phyloP scores from a whole-genome alignment of 2,329 filamentous ascomycete species.

The Monosporascus sp. region DNA sequence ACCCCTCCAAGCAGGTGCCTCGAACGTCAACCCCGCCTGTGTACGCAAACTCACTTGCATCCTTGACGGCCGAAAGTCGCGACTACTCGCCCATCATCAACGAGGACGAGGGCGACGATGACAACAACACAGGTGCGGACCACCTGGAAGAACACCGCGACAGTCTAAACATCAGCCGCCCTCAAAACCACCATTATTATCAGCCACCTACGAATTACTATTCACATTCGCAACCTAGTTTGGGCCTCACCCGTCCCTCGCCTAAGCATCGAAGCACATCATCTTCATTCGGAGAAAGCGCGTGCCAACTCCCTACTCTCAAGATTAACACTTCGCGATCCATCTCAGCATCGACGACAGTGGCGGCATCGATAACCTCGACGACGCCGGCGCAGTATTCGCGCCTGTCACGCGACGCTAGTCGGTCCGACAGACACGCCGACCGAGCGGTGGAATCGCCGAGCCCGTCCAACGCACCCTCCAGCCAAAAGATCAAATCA shows the following conservation, averaged over 20 bases:
- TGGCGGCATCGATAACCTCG: conserved; percentile 13
- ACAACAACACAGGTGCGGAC: conserved; percentile 4
- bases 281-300: conserved; percentile 36
- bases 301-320: conserved; percentile 25
- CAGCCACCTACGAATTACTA: conserved; percentile 13
- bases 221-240: conserved; percentile 25
- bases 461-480: conserved; percentile 21
- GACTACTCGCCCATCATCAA: conserved; percentile 53
- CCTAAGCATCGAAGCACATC: conserved; percentile 34
- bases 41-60: conserved; percentile 52
- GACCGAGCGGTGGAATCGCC: conserved; percentile 33
- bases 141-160: conserved; percentile 11
- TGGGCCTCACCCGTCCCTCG: conserved; percentile 31
- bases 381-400: conserved; percentile 27
- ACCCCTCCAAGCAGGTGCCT: conserved; percentile 61
- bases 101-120: conserved; percentile 42
- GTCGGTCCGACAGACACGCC: conserved; percentile 43
- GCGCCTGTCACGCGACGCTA: conserved; percentile 38
- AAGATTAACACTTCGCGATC: conserved; percentile 35
- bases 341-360: neutral
- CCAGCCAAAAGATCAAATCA: conserved; percentile 5
- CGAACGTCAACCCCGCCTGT: conserved; percentile 55
- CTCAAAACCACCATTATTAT: conserved; percentile 11
- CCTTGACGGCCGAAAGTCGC: conserved; percentile 41
- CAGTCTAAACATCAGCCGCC: conserved; percentile 22